Evolutionary conservation across 163 green algal genomes (phyloP).

Genomic region (Scenedesmus sp.): DNA sequence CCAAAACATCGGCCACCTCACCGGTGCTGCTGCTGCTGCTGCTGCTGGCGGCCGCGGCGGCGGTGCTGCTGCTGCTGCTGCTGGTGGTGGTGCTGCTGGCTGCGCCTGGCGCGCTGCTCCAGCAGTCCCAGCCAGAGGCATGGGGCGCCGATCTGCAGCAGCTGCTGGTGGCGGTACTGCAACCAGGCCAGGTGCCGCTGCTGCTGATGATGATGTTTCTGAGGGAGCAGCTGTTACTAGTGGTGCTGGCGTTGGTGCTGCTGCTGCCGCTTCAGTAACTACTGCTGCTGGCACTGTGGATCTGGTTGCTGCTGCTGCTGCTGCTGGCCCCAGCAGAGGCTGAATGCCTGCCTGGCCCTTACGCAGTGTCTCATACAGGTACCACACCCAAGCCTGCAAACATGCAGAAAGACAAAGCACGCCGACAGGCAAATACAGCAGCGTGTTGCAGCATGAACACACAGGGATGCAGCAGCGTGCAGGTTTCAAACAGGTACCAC

Average conservation of each 20-base stretch:
- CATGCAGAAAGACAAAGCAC: neutral
- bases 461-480: no score
- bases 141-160: neutral
- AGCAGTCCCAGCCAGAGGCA: neutral
- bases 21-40: neutral
- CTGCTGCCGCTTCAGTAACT: neutral
- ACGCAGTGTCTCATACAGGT: slow-evolving; percentile 2
- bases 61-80: neutral
- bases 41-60: neutral
- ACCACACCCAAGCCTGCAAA: neutral
- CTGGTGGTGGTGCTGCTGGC: neutral
- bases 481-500: no score
- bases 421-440: neutral
- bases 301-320: neutral
- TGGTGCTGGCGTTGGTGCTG: slow-evolving; percentile 10
- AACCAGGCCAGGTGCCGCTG: neutral
- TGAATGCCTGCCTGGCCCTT: neutral
- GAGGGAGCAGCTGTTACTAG: no score
- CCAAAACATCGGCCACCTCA: neutral
- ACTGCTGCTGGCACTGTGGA: neutral
- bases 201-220: neutral
- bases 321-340: neutral
- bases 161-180: neutral
- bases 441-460: no score
- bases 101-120: neutral